phyloP scores from a whole-genome alignment of 148 eudicot genomes.

The Hydrangea macrophylla region DNA sequence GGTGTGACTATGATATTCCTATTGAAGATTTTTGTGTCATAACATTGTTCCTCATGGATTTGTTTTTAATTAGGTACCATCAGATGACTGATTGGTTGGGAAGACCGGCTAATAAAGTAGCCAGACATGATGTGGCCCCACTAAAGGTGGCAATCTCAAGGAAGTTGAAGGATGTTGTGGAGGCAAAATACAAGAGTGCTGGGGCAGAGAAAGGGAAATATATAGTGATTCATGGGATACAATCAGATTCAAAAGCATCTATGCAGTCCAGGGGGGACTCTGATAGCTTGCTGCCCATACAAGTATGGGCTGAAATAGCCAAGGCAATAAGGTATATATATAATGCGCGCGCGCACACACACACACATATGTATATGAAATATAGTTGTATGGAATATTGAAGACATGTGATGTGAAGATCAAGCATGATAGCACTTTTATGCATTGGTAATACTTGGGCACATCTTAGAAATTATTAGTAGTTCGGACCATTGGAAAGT shows the following conservation, averaged over 20 bases:
- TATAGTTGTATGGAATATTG: too few relatives aligned
- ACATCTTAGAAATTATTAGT: too few relatives aligned
- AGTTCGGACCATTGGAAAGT: too few relatives aligned
- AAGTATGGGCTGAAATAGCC: slow-evolving; percentile 67
- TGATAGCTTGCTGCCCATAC: slow-evolving; percentile 85
- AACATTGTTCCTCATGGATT: not conserved
- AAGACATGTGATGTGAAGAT: too few relatives aligned
- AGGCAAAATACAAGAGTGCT: slow-evolving; percentile 61
- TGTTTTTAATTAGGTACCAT: slow-evolving; percentile 48
- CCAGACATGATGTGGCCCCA: slow-evolving; percentile 51
- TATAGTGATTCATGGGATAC: slow-evolving; percentile 84
- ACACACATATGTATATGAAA: too few relatives aligned
- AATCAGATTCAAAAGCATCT: slow-evolving; percentile 82
- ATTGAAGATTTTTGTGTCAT: not conserved
- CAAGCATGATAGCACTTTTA: too few relatives aligned
- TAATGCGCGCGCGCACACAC: too few relatives aligned
- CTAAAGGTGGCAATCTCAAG: slow-evolving; percentile 74
- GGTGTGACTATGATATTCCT: too few relatives aligned
- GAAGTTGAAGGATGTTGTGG: slow-evolving; percentile 69
- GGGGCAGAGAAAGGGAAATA: slow-evolving; percentile 78
- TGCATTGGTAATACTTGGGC: too few relatives aligned
- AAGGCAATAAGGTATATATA: slow-evolving; percentile 63
- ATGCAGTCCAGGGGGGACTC: slow-evolving; percentile 88
- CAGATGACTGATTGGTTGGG: slow-evolving; percentile 89
- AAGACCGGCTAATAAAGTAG: slow-evolving; percentile 62